A percentile compares a stretch with the other conserved stretches of the same genome.
phyloP scores from a whole-genome alignment of 1,284 basidiomycete species.

The Fomes fomentarius region DNA sequence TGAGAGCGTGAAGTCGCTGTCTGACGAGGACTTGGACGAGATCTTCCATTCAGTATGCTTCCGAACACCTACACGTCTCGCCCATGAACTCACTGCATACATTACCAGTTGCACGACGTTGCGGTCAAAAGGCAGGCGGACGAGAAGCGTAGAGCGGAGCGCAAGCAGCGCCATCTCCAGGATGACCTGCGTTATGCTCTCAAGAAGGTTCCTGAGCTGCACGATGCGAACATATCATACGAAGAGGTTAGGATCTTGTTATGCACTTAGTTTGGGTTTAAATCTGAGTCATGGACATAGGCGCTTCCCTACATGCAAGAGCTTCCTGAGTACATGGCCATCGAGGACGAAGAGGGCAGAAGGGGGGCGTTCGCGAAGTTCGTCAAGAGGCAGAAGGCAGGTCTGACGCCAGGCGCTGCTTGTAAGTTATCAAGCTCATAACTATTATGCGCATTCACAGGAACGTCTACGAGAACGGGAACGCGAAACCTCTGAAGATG shows the following conservation, averaged over 20 bases:
- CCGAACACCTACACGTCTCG: neutral
- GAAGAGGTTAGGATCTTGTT: constrained; percentile 65
- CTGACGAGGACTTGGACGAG: constrained; percentile 56
- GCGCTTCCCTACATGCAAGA: constrained; percentile 76
- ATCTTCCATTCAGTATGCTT: constrained; percentile 70
- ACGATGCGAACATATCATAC: constrained; percentile 75
- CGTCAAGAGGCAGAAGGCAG: constrained; percentile 82
- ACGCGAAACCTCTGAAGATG: constrained; percentile 73
- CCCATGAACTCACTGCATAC: constrained; percentile 3
- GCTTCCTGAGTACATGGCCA: constrained; percentile 80
- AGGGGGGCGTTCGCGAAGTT: constrained; percentile 84
- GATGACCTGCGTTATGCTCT: constrained; percentile 97
- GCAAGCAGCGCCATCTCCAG: constrained; percentile 84
- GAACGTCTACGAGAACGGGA: constrained; percentile 82
- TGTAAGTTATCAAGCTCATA: constrained; percentile 15
- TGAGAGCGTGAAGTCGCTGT: constrained; percentile 49
- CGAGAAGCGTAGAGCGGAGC: constrained; percentile 80
- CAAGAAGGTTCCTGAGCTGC: constrained; percentile 82
- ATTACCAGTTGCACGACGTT: constrained; percentile 65
- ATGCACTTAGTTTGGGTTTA: neutral
- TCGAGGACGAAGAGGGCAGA: constrained; percentile 82
- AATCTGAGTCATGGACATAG: constrained; percentile 38
- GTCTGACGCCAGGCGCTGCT: constrained; percentile 10
- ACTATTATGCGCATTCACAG: constrained; percentile 36
- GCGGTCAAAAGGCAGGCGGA: constrained; percentile 79